Base-by-base conservation (phyloP, 352 stramenopile genomes). In the Globisporangium acanthophoron region DNA sequence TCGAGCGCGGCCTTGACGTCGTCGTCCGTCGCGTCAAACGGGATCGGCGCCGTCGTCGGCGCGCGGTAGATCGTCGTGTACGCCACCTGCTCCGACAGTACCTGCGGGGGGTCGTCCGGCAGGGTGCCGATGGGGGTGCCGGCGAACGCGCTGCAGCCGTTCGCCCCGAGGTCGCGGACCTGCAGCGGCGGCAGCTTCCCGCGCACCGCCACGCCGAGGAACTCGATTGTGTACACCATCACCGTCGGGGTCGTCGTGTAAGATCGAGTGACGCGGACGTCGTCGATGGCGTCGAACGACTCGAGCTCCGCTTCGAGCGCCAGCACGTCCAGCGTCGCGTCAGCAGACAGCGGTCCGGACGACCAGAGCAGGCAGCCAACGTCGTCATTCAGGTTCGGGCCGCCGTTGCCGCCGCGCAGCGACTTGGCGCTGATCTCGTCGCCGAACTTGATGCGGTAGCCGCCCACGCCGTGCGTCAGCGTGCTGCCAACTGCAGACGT, bases 1-100 rank as follows among this genome's bases (percentile, higher is more conserved):
- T 99, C 92, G 2, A 99, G 72, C 8, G 90, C 96, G 39, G 87
- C 80, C 71, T 98, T 97, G 37, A 99, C 76, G 54, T 97, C 94
- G 35, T 78, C 67, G 33, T 94, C 82, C 16, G 69, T 85, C 6
- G 94, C 94, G 56, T 97, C 81, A 58, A 95, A 97, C 0, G 88
- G 86, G 40, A 99, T 97, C 20, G 82, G 65, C 39, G 66, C 62
- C 0, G 96, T 98, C 13, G 87, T 98, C 37, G 96, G 85, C 1
- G 94, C 81, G 44, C 87, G 80, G 61, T 98, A 98, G 51, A 98
- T 74, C 4, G 90, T 94, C 12, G 90, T 64, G 58, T 76, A 87
- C 5, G 84, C 67, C 1, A 67, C 45, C 41, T 92, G 78, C 15
- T 79, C 58, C 13, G 82, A 78, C 3, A 64, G 63, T 8, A 90